A percentile compares a stretch with the other conserved stretches of the same genome.
phyloP scores from a whole-genome alignment of 2,329 filamentous ascomycete species.

The Pseudogymnoascus destructans region DNA sequence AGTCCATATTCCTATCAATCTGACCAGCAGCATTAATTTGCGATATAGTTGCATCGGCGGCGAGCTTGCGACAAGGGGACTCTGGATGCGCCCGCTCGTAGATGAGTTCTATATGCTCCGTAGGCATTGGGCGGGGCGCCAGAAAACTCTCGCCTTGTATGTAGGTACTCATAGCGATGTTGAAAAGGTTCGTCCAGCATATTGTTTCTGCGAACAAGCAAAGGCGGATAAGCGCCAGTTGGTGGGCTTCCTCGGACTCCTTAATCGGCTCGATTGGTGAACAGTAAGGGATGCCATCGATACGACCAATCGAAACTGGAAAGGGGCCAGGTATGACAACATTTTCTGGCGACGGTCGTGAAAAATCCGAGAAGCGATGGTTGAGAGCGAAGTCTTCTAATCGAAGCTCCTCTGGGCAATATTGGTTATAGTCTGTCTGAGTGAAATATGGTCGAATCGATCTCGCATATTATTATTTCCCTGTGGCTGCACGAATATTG shows the following conservation, averaged over 20 bases:
- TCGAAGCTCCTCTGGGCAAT: constrained; percentile 1
- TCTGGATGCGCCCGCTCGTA: constrained; percentile 12
- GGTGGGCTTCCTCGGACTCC: constrained; percentile 4
- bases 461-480: not conserved
- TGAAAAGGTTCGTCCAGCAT: constrained; percentile 14
- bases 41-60: constrained; percentile 10
- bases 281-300: not conserved
- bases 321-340: not conserved
- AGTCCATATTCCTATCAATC: constrained; percentile 7
- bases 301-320: not conserved
- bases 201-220: constrained; percentile 15
- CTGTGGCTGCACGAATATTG: not conserved
- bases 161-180: constrained; percentile 14
- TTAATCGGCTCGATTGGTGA: not conserved
- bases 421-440: not conserved
- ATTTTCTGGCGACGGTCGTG: not conserved
- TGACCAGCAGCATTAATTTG: not conserved
- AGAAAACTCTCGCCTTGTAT: constrained; percentile 12
- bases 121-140: not conserved
- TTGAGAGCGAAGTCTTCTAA: not conserved
- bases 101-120: constrained; percentile 12
- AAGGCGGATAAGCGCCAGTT: constrained; percentile 13
- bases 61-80: constrained; percentile 11
- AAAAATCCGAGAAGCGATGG: not conserved
- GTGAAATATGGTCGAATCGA: not conserved